Evolutionary conservation across 495 filamentous ascomycete species (phyloP).

Genomic region (Aspergillus bertholletiae): DNA sequence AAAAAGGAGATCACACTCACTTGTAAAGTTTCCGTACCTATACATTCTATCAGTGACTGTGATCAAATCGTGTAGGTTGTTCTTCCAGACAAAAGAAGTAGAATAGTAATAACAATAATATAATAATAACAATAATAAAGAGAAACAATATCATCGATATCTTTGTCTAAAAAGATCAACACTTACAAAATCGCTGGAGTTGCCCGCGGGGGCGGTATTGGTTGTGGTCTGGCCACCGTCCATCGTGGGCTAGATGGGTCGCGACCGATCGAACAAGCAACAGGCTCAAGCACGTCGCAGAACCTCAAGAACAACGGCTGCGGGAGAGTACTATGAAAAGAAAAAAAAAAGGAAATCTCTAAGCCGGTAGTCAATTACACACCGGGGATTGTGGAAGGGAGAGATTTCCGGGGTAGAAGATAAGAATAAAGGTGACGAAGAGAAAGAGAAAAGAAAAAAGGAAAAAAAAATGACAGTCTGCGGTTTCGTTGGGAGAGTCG

Average conservation of each 20-base stretch:
- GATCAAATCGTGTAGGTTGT: background rate
- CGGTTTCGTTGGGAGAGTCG: background rate
- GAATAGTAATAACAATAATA: background rate
- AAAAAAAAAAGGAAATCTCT: constrained; percentile 4
- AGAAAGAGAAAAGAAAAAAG: constrained; percentile 8
- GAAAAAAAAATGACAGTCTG: constrained; percentile 7
- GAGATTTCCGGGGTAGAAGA: constrained; percentile 15
- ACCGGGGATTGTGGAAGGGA: constrained; percentile 2
- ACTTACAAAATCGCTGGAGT: constrained; percentile 79
- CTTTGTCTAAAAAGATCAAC: constrained; percentile 6
- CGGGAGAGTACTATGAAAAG: background rate
- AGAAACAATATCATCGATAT: constrained; percentile 3
- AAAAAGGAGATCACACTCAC: constrained; percentile 49
- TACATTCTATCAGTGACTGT: constrained; percentile 26
- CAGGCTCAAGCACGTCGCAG: constrained; percentile 24
- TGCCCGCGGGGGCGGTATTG: constrained; percentile 55
- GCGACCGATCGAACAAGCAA: constrained; percentile 46
- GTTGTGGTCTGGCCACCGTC: constrained; percentile 50
- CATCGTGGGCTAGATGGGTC: constrained; percentile 50
- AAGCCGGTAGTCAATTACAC: background rate
- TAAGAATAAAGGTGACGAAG: constrained; percentile 12
- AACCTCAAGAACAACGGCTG: constrained; percentile 10
- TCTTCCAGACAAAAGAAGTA: background rate
- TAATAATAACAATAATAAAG: background rate
- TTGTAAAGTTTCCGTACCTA: constrained; percentile 99